Evolutionary conservation across 768 basidiomycete species (phyloP), one percentile per base, ranked within the genome.

Genomic region (Ephemerocybe angulata): DNA sequence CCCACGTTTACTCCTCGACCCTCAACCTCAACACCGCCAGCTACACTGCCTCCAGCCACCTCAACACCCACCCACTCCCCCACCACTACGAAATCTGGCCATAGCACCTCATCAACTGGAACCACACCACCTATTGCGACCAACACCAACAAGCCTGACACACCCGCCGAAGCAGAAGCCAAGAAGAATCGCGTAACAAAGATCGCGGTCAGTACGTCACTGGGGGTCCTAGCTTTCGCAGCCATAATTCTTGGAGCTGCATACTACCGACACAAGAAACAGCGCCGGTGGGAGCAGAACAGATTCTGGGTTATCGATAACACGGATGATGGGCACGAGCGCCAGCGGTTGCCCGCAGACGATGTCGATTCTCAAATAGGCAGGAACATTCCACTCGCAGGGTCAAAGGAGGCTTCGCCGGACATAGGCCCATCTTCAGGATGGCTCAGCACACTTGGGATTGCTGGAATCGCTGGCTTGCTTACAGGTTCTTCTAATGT

Each of bases 181-280:
- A 28, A 60, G 52, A 27, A 61, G 51, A 40, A 63, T 53, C 19
- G 60, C 30, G 72, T 66, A 4, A 72, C 75, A 0, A 78, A 77
- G 2, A 83, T 91, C 61, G 81, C 78, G 2, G 67, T 93, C 5
- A 87, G 87, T 11, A 74, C 82, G 3, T 71, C 79, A 0, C 73
- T 93, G 42, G 89, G 85, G 13, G 64, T 81, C 6, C 67, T 88
- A 7, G 86, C 75, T 11, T 69, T 87, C 12, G 51, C 84, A 15
- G 77, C 73, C 3, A 65, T 75, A 7, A 72, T 68, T 13, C 59
- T 76, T 0, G 75, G 65, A 1, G 67, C 68, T 2, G 65, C 75
- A 1, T 83, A 76, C 62, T 85, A 78, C 62, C 40, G 76, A 49
- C 76, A 76, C 38, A 75, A 75, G 31, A 68, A 58, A 25, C 61